Evolutionary conservation across 805 yeast genomes (phyloP), one percentile per base, ranked within the genome.

Genomic region (Candida quercuum): DNA sequence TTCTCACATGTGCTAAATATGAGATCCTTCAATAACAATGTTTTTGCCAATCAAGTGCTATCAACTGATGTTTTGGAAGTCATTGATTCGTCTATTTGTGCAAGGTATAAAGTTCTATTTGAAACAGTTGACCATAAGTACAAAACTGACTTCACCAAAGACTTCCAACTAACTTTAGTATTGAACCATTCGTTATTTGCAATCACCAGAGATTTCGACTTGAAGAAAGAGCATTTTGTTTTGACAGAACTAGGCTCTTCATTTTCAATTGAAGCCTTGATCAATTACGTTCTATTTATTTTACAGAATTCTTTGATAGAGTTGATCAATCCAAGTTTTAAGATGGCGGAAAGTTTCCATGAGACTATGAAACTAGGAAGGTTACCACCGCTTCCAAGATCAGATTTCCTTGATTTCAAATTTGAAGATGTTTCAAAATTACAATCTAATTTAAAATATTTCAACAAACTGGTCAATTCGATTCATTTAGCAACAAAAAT

Each of bases 381-480:
- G 19, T 48, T 51, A 36, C 52, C 56, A 7, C 59, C 59, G 11
- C 32, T 54, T 17, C 56, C 59, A 34, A 46, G 48, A 38, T 46
- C 53, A 2, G 45, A 46, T 17, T 53, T 46, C 27, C 32, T 53
- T 4, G 45, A 38, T 8, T 48, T 51, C 27, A 26, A 33, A 10
- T 15, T 42, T 9, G 19, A 34, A 3, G 28, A n/a, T 22, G 18
- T 42, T 5, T 39, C 51, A 2, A 22, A 32, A 9, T 26, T 27
- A 16, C 47, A 47, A 29, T 21, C 41, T 4, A 45, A 44, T 32
- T 14, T 42, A 18, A 38, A 40, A 11, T 52, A 51, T 29, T 33
- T 43, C 14, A 32, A 42, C 1, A 42, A 41, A 21, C 23, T 51
- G 28, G n/a, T 47, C 1, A 20, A 35, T 28, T 42, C 46, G 15